Base-by-base conservation (phyloP, 495 filamentous ascomycete species). In the Daldinia loculata region DNA sequence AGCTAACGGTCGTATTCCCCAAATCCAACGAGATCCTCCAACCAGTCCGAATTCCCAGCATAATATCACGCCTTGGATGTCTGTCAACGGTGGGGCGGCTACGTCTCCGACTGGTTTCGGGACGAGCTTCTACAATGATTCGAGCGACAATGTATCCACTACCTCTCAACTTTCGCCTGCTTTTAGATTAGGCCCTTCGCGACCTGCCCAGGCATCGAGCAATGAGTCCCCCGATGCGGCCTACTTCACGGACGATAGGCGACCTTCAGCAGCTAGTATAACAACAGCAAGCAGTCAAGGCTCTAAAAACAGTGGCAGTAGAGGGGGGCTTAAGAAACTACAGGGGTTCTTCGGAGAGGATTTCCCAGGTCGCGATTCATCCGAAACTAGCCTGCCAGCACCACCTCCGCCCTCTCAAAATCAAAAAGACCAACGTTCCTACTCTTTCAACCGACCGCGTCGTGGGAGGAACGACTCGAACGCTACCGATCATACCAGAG, bases 301-400 rank as follows among this genome's bases (percentile, higher is more conserved):
- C 7, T 98, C 95, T 15, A 93, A 91, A 76, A 89, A 91, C 5
- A 95, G 91, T 74, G 78, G 89, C 22, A 83, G 82, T 66, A 71
- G 91, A 69, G 86, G 89, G 56, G 87, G 88, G 39, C 83, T 92
- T 56, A 86, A 91, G 78, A 93, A 92, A 78, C 77, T 95, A 43
- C 91, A 93, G 74, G 91, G 89, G 17, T 91, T 97, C 72, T 95
- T 97, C 79, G 93, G 94, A 24, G 94, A 97, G 62, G 95, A 97
- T 72, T 92, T 90, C 70, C 85, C 84, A 51, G 84, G 87, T 32
- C 82, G 87, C 65, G 85, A 92, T 70, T 90, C 87, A 51, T 92
- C 91, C 15, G 92, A 95, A 61, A 86, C 85, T 41, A 96, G 93
- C 70, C 84, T 92, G 61, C 80, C 86, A 24, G 43, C 43, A 11